Conservation (phyloP, 768 basidiomycete species). For the Mycena maculata region DNA sequence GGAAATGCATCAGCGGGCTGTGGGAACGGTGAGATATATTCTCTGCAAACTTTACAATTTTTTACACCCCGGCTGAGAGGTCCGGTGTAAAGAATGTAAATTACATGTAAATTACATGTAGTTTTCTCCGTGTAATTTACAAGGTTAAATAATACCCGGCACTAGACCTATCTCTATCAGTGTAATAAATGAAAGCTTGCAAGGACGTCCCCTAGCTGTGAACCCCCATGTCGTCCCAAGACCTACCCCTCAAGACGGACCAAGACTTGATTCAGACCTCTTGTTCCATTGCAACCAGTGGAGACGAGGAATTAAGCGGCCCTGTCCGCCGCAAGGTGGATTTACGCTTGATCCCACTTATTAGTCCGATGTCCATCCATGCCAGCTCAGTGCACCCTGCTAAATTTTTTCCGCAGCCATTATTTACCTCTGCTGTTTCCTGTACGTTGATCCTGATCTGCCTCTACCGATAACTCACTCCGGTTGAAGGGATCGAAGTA, state of each 20-base stretch:
- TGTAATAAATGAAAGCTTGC: slow-evolving; percentile 25
- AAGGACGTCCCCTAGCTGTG: not conserved
- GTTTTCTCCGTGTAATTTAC: slow-evolving; percentile 3
- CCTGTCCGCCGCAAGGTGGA: slow-evolving; percentile 22
- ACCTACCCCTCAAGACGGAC: slow-evolving; percentile 8
- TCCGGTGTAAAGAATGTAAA: slow-evolving; percentile 8
- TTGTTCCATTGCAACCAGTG: slow-evolving; percentile 4
- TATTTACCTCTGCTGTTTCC: slow-evolving; percentile 68
- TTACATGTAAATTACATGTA: slow-evolving; percentile 12
- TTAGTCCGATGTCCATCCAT: slow-evolving; percentile 36
- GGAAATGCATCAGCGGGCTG: not conserved
- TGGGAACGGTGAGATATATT: not conserved
- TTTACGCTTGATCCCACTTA: slow-evolving; percentile 53
- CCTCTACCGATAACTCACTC: not conserved
- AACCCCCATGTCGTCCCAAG: slow-evolving; percentile 6
- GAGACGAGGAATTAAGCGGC: slow-evolving; percentile 38
- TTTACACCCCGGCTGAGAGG: not conserved
- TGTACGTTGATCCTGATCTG: slow-evolving; percentile 53
- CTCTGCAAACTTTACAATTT: slow-evolving; percentile 1
- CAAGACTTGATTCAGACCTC: slow-evolving; percentile 14
- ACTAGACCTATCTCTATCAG: not conserved
- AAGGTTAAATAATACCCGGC: not conserved
- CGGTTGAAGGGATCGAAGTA: slow-evolving; percentile 53
- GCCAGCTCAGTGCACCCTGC: no score
- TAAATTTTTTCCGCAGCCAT: slow-evolving; percentile 39